Conservation (phyloP, 2,329 filamentous ascomycete genomes). For the Exophiala aquamarina region DNA sequence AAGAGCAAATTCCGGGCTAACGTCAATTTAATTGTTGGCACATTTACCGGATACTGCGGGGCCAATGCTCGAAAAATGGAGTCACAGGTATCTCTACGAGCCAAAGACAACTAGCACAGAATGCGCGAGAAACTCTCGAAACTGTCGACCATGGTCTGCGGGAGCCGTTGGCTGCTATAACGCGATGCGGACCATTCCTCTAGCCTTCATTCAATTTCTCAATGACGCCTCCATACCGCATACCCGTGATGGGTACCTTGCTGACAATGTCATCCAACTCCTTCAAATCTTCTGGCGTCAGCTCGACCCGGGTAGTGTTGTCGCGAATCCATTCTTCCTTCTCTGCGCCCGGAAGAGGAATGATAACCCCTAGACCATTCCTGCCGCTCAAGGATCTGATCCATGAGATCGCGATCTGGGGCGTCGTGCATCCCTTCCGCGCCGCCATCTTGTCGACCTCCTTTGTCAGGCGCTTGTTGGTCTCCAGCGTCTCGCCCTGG, state of each 20-base stretch:
- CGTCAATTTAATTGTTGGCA: no score
- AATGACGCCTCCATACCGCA: neutral
- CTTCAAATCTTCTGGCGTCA: neutral
- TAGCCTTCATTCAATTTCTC: neutral
- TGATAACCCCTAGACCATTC: constrained; percentile 25
- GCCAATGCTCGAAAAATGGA: no score
- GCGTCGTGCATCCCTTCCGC: constrained; percentile 42
- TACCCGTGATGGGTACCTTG: neutral
- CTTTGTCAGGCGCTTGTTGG: constrained; percentile 50
- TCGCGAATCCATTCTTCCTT: constrained; percentile 38
- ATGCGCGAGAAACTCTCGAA: no score
- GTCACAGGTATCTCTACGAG: no score
- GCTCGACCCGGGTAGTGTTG: no score
- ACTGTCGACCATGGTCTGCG: no score
- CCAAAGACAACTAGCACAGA: no score
- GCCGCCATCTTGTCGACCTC: constrained; percentile 45
- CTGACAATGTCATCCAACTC: neutral
- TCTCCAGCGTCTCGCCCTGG: constrained; percentile 48
- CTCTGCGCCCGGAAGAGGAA: constrained; percentile 44
- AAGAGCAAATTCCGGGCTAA: no score
- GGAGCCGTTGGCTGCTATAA: no score
- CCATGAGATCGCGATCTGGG: constrained; percentile 53
- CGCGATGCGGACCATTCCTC: no score
- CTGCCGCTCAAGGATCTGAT: constrained; percentile 39
- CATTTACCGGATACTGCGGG: no score